These are phyloP conservation scores for Cytospora leucostoma DNA, from an alignment of 2,329 filamentous ascomycete genomes.

Conservation along the genomic window DNA sequence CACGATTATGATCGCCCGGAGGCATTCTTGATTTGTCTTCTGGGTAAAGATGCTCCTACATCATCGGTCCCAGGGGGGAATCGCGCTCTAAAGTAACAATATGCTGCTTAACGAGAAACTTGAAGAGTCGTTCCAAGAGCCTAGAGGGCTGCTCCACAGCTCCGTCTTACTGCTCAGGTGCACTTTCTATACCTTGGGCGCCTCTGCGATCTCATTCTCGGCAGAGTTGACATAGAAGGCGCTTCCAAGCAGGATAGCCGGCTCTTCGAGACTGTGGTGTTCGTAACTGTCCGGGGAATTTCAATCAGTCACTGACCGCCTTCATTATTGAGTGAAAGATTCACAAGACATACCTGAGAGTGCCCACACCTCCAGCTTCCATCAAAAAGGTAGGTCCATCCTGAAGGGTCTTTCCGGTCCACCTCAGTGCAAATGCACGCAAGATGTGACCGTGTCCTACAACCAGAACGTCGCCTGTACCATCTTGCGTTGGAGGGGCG, in stretches of 20 bases:
- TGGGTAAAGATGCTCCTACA: neutral
- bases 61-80: neutral
- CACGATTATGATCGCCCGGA: neutral
- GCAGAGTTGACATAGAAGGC: conserved; percentile 59
- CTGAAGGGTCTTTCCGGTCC: conserved; percentile 72
- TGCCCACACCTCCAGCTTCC: conserved; percentile 86
- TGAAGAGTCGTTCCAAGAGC: neutral
- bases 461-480: conserved; percentile 66
- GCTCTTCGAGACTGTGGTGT: conserved; percentile 75
- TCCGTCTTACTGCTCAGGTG: neutral
- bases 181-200: conserved; percentile 25
- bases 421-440: conserved; percentile 83
- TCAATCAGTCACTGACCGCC: neutral
- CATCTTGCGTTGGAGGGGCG: conserved; percentile 38
- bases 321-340: conserved; percentile 38
- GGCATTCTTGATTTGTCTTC: neutral
- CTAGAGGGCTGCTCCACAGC: neutral
- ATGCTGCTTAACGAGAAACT: neutral
- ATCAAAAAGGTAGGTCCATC: conserved; percentile 78
- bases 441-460: conserved; percentile 92
- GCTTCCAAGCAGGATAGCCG: conserved; percentile 76
- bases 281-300: conserved; percentile 56
- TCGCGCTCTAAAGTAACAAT: neutral
- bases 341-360: conserved; percentile 58
- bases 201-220: conserved; percentile 31